Conservation (phyloP, 2,329 filamentous ascomycete species). For the Cryphonectria japonica region DNA sequence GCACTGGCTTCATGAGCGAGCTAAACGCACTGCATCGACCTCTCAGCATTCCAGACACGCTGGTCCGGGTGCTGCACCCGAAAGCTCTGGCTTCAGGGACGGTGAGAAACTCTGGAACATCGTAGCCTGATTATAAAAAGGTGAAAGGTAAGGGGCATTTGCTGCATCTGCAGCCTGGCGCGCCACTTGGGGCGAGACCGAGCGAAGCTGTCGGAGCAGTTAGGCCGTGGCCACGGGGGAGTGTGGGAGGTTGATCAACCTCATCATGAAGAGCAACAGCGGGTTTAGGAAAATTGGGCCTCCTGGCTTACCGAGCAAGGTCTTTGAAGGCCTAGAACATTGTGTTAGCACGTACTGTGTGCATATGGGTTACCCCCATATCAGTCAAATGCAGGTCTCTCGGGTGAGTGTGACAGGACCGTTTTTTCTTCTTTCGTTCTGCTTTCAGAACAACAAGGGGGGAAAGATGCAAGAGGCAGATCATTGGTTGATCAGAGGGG, state of each 20-base stretch:
- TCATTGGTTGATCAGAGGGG: background rate
- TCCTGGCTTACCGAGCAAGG: constrained; percentile 38
- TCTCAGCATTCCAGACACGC: background rate
- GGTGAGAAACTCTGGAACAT: background rate
- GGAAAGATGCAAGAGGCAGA: background rate
- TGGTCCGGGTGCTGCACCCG: constrained; percentile 4
- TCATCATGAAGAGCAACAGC: constrained; percentile 7
- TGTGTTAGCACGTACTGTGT: constrained; percentile 18
- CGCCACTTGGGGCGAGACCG: constrained; percentile 14
- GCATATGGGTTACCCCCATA: background rate
- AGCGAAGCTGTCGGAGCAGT: background rate
- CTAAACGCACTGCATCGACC: background rate
- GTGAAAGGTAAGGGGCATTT: background rate
- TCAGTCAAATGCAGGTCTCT: background rate
- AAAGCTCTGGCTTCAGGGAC: background rate
- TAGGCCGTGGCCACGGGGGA: constrained; percentile 5
- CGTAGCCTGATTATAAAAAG: background rate
- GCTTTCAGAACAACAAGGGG: background rate
- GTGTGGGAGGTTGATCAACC: constrained; percentile 8
- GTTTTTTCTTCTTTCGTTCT: background rate
- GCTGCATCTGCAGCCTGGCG: constrained; percentile 14
- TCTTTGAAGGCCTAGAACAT: constrained; percentile 39
- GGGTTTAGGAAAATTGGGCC: background rate
- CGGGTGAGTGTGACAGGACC: background rate
- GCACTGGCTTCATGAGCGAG: constrained; percentile 8